Conservation (phyloP, 169 alveolate genomes). For the Plasmodium billcollinsi region DNA sequence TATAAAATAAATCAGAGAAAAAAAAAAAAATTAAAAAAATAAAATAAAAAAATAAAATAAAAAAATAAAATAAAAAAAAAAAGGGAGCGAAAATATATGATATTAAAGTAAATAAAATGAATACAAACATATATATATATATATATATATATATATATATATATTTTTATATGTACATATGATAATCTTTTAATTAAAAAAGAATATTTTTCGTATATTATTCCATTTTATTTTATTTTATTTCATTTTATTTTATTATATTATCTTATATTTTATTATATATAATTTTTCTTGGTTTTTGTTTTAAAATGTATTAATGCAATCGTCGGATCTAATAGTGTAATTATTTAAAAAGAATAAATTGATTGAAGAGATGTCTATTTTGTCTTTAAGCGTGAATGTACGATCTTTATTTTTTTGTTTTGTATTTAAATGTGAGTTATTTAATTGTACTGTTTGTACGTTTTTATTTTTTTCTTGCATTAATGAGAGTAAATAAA, state of each 20-base stretch:
- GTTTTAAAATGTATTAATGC: slow-evolving; percentile 1
- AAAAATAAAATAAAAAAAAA: background rate
- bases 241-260: no score
- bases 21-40: slow-evolving; percentile 19
- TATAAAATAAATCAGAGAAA: background rate
- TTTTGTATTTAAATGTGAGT: no score
- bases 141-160: no score
- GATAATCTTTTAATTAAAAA: no score
- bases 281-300: background rate
- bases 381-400: background rate
- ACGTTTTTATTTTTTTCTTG: slow-evolving; percentile 2
- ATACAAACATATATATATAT: no score
- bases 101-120: no score
- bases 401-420: background rate
- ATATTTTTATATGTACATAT: no score
- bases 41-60: no score
- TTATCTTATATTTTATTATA: no score
- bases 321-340: slow-evolving; percentile 38
- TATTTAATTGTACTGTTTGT: no score
- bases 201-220: no score
- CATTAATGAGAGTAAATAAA: slow-evolving; percentile 12
- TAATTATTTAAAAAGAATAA: slow-evolving; percentile 40
- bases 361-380: slow-evolving; percentile 27
- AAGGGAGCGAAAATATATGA: background rate
- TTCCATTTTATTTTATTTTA: no score